Conservation (phyloP, 129 eudicot species). For the Helianthus annuus region DNA sequence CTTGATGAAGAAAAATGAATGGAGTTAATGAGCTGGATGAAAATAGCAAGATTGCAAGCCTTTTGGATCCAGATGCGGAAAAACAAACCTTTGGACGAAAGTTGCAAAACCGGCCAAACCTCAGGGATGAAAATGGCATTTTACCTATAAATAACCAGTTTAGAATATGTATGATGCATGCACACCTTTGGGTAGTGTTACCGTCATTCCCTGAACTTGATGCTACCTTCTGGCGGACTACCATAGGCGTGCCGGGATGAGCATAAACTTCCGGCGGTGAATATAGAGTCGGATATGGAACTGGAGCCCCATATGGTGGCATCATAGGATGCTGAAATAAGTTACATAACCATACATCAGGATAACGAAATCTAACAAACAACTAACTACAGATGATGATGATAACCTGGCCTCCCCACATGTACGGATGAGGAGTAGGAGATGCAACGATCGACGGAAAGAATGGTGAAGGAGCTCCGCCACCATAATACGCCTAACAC, state of each 20-base stretch:
- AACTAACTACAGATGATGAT: not conserved
- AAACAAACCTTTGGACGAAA: too few relatives aligned
- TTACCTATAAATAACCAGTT: not conserved
- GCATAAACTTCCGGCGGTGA: slow-evolving; percentile 77
- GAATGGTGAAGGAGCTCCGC: slow-evolving; percentile 84
- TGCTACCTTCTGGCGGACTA: slow-evolving; percentile 51
- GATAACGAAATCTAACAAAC: not conserved
- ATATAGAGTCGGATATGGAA: slow-evolving; percentile 84
- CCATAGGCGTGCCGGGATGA: slow-evolving; percentile 77
- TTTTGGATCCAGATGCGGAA: too few relatives aligned
- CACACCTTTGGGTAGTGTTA: slow-evolving; percentile 71
- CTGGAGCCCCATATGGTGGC: slow-evolving; percentile 89
- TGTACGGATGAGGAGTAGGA: slow-evolving; percentile 91
- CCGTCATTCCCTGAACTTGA: slow-evolving; percentile 94
- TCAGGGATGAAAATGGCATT: too few relatives aligned
- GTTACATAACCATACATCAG: not conserved
- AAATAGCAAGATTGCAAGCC: too few relatives aligned
- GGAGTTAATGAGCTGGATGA: too few relatives aligned
- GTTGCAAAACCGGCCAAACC: too few relatives aligned
- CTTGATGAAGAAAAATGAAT: too few relatives aligned
- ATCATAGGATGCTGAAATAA: slow-evolving; percentile 77
- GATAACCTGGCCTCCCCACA: slow-evolving; percentile 95
- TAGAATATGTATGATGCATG: not conserved
- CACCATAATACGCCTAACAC: slow-evolving; percentile 79
- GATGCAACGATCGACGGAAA: slow-evolving; percentile 78